A percentile compares a stretch with the other conserved stretches of the same genome.
These are phyloP conservation scores for Solanum etuberosum DNA, from an alignment of 257 asterid genomes.

Conservation along the genomic window DNA sequence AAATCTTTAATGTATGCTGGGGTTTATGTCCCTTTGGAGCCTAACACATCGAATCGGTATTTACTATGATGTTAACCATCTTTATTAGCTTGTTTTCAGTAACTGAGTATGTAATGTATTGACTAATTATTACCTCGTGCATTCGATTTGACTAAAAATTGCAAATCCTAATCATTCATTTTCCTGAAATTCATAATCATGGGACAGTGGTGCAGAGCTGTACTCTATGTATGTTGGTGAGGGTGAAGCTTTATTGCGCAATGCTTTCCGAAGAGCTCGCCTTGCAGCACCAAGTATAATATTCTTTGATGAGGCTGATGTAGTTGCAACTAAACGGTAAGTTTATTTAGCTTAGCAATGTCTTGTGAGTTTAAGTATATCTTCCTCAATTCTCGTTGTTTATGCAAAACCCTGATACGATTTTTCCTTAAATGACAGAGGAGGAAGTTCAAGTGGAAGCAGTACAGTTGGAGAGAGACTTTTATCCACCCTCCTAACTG, in stretches of 20 bases:
- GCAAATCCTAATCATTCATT: neutral
- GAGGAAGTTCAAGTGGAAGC: constrained; percentile 70
- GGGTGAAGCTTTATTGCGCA: constrained; percentile 90
- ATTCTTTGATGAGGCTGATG: constrained; percentile 93
- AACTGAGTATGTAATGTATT: neutral
- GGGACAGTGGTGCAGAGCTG: constrained; percentile 81
- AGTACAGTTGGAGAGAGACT: constrained; percentile 80
- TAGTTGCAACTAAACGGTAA: constrained; percentile 80
- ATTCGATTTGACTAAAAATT: neutral
- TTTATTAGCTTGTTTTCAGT: neutral
- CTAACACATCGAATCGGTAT: neutral
- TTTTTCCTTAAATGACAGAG: constrained; percentile 37
- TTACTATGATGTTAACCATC: neutral
- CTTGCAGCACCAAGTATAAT: constrained; percentile 97
- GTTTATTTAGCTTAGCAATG: neutral
- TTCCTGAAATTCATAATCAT: neutral
- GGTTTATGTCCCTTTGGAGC: neutral
- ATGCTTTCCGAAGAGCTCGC: constrained; percentile 79
- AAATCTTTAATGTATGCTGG: neutral
- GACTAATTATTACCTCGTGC: neutral
- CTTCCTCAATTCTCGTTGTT: neutral
- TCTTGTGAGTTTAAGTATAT: neutral
- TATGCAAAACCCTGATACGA: neutral
- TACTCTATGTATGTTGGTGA: constrained; percentile 96
- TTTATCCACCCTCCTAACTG: constrained; percentile 81